These are phyloP conservation scores for Lachnellula hyalina DNA, from an alignment of 2,329 filamentous ascomycete species.

Conservation along the genomic window DNA sequence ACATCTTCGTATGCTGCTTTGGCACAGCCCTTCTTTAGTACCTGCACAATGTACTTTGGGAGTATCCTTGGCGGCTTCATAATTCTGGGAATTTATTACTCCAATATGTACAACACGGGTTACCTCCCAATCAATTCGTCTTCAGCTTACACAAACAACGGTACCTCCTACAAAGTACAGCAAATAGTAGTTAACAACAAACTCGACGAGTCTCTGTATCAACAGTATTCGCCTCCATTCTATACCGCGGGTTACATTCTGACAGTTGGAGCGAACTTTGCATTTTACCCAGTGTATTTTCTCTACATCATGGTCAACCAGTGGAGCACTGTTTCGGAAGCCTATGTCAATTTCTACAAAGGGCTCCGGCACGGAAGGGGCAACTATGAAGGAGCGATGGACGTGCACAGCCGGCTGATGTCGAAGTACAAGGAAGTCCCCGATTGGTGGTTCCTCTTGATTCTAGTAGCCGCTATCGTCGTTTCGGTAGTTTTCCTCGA, in stretches of 20 bases:
- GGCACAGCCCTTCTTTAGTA: conserved; percentile 32
- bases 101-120: conserved; percentile 35
- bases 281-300: conserved; percentile 41
- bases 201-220: conserved; percentile 36
- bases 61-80: conserved; percentile 23
- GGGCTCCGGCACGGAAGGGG: conserved; percentile 35
- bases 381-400: conserved; percentile 39
- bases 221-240: conserved; percentile 40
- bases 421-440: conserved; percentile 41
- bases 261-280: conserved; percentile 39
- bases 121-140: conserved; percentile 46
- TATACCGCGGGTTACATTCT: conserved; percentile 40
- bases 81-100: conserved; percentile 28
- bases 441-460: conserved; percentile 45
- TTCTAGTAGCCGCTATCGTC: conserved; percentile 33
- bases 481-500: conserved; percentile 32
- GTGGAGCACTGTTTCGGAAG: conserved; percentile 34
- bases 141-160: conserved; percentile 41
- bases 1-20: conserved; percentile 28
- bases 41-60: conserved; percentile 27
- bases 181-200: conserved; percentile 29
- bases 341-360: conserved; percentile 32
- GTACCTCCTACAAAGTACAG: conserved; percentile 34
- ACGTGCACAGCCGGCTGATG: conserved; percentile 41
- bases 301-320: conserved; percentile 40